These are phyloP conservation scores for Fusarium penzigii DNA, from an alignment of 2,329 filamentous ascomycete species.

Conservation along the genomic window DNA sequence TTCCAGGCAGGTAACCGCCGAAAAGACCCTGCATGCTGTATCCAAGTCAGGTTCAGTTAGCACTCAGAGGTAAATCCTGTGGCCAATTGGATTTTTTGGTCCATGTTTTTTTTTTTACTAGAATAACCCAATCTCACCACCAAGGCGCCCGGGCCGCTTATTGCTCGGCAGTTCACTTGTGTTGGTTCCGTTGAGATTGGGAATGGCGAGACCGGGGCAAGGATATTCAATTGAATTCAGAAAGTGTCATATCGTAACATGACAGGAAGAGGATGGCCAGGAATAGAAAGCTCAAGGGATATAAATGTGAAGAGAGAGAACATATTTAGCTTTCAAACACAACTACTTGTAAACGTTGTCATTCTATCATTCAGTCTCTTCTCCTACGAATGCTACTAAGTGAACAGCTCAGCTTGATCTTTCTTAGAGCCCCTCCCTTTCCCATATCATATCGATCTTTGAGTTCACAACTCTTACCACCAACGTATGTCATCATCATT, in stretches of 20 bases:
- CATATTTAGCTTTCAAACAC: slow-evolving; percentile 1
- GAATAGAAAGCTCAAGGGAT: slow-evolving; percentile 2
- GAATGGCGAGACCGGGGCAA: too few relatives aligned
- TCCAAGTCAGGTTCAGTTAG: neutral
- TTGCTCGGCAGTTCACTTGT: neutral
- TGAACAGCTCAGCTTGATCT: neutral
- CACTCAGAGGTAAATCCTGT: neutral
- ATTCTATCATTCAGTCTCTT: neutral
- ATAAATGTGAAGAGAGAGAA: slow-evolving; percentile 8
- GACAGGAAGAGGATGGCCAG: neutral
- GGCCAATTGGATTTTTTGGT: slow-evolving; percentile 1
- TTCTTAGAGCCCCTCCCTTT: neutral
- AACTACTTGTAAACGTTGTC: neutral
- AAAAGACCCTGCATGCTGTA: too few relatives aligned
- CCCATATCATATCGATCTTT: neutral
- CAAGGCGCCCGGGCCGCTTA: neutral
- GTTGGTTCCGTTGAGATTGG: too few relatives aligned
- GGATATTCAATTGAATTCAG: too few relatives aligned
- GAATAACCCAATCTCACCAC: neutral
- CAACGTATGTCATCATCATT: neutral
- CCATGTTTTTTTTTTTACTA: too few relatives aligned
- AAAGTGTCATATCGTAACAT: neutral
- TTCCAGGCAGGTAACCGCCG: neutral
- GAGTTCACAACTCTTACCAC: neutral
- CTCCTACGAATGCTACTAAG: neutral